Evolutionary conservation across 2,329 filamentous ascomycete species (phyloP), one percentile per base, ranked within the genome.

Genomic region (Metarhizium humberi): DNA sequence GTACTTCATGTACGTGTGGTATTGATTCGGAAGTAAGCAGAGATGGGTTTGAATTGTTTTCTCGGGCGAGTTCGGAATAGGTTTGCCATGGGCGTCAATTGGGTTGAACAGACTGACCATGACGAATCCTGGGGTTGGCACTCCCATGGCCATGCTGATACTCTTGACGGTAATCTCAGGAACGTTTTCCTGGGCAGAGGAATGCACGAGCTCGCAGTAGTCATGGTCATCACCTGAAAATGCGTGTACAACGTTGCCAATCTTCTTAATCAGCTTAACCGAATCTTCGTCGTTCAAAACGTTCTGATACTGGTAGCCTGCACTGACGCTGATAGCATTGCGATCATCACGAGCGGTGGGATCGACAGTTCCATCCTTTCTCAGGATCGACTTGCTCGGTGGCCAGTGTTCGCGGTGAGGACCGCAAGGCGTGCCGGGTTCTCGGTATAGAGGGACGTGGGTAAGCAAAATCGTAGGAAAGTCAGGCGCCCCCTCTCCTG

Each of bases 171-270:
- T 99, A 60, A 96, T 95, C 69, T 99, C 94, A 51, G 76, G 78
- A 36, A 86, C 81, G 30, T 78, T 80, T 38, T 78, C 79, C 59
- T 84, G 84, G 57, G 85, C 82, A 18, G 82, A 78, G 3, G 84
- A 82, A 69, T 99, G 94, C 0, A 85, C 78, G 6, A 97, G 74
- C 65, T 96, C 92, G 72, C 94, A 99, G 73, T 97, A 96, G 73
- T 99, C 94, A 73, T 99, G 94, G 66, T 99, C 94, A 64, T 99
- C 94, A 11, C 94, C 94, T 0, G 91, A 96, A 67, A 97, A 99
- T 47, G 92, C 87, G 60, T 94, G 87, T 3, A 83, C 78, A 13
- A 97, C 82, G 58, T 94, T 89, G 38, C 90, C 91, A 38, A 96
- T 78, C 59, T 85, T 88, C 57, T 86, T 79, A 46, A 96, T 75